These are phyloP conservation scores for Pseudocercospora eumusae DNA, from an alignment of 2,329 filamentous ascomycete species.

Conservation along the genomic window DNA sequence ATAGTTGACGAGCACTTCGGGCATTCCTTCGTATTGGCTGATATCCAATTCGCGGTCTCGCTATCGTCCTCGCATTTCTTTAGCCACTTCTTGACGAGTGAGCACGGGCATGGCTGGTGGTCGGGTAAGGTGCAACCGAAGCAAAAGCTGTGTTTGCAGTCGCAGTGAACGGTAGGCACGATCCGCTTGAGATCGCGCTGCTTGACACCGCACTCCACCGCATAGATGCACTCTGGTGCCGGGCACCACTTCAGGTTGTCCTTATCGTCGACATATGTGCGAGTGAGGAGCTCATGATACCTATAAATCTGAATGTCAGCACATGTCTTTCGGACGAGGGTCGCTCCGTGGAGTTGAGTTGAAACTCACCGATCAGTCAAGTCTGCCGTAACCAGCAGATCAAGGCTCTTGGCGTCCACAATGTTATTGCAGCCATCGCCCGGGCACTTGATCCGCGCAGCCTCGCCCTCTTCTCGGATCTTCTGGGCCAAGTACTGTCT, in stretches of 20 bases:
- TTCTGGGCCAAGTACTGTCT: constrained; percentile 88
- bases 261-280: constrained; percentile 96
- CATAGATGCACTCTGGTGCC: constrained; percentile 93
- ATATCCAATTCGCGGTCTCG: constrained; percentile 99
- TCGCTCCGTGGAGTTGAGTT: not conserved
- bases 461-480: constrained; percentile 92
- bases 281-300: constrained; percentile 82
- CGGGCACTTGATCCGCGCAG: constrained; percentile 90
- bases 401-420: constrained; percentile 84
- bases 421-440: constrained; percentile 84
- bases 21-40: constrained; percentile 97
- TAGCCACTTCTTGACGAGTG: constrained; percentile 89
- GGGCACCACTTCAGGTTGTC: constrained; percentile 97
- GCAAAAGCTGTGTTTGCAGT: constrained; percentile 85
- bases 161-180: constrained; percentile 86
- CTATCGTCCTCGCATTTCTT: constrained; percentile 99
- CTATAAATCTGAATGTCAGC: not conserved
- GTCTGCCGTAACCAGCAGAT: constrained; percentile 66
- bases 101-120: constrained; percentile 90
- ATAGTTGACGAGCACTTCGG: constrained; percentile 95
- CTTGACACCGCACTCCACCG: constrained; percentile 84
- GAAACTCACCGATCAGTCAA: constrained; percentile 53
- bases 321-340: not conserved
- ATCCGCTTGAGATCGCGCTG: constrained; percentile 80
- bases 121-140: constrained; percentile 90